phyloP scores from a whole-genome alignment of 73 alveolate genomes.

The Tetrahymena malaccensis region DNA sequence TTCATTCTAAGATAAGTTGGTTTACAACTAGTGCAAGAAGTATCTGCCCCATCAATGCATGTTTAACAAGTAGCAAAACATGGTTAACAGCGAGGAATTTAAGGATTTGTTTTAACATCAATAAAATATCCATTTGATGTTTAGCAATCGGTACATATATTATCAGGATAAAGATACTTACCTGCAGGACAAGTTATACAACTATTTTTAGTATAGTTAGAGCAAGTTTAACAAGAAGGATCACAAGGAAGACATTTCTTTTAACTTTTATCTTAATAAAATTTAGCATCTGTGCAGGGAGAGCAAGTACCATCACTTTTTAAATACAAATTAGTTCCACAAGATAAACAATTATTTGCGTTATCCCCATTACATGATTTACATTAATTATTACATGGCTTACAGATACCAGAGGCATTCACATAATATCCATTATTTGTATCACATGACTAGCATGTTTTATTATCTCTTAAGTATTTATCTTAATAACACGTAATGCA shows the following conservation, averaged over 20 bases:
- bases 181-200: background rate
- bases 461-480: background rate
- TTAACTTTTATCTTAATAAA: background rate
- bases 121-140: background rate
- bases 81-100: background rate
- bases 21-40: background rate
- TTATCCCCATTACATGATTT: background rate
- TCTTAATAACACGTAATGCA: background rate
- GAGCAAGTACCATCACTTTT: background rate
- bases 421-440: background rate
- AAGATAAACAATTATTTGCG: background rate
- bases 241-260: background rate
- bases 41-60: background rate
- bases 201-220: background rate
- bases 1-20: background rate
- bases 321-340: background rate
- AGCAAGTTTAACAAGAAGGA: background rate
- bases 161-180: background rate
- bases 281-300: background rate
- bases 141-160: background rate
- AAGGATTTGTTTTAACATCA: background rate
- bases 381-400: background rate
- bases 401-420: background rate
- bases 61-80: background rate
- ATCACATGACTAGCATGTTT: background rate